These are phyloP conservation scores for Diutina catenulata DNA, from an alignment of 1,139 yeast genomes.

Conservation along the genomic window DNA sequence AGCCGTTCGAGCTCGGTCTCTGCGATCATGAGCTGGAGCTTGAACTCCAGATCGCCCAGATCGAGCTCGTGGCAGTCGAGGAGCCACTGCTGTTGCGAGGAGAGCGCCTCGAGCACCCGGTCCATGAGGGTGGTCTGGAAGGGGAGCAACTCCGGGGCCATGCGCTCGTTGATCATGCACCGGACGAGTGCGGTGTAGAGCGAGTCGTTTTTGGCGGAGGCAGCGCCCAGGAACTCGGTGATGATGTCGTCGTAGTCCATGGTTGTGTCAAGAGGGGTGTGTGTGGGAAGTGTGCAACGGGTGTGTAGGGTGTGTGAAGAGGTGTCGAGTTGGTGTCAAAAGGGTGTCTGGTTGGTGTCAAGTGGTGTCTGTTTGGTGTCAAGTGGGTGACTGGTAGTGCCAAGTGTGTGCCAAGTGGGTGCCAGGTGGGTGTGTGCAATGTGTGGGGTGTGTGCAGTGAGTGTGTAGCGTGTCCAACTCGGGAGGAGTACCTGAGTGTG, in stretches of 20 bases:
- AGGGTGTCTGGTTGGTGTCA: no score
- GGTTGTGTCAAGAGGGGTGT: no score
- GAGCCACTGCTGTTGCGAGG: constrained; percentile 61
- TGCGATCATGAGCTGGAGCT: constrained; percentile 67
- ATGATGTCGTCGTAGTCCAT: constrained; percentile 5
- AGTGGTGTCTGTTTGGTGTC: no score
- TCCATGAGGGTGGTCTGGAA: constrained; percentile 52
- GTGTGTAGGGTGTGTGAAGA: no score
- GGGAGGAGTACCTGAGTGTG: no score
- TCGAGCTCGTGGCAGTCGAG: constrained; percentile 48
- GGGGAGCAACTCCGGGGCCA: constrained; percentile 72
- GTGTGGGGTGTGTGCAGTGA: no score
- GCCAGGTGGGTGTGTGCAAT: no score
- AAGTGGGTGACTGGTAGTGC: no score
- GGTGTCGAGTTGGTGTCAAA: no score
- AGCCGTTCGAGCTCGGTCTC: constrained; percentile 88
- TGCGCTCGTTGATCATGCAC: constrained; percentile 76
- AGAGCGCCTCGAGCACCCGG: constrained; percentile 44
- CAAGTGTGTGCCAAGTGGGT: no score
- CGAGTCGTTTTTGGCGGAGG: neutral
- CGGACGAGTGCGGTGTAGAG: constrained; percentile 33
- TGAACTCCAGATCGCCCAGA: constrained; percentile 38
- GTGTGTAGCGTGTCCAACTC: no score
- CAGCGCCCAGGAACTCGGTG: constrained; percentile 2
- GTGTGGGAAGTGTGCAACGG: no score